Evolutionary conservation across 2,329 filamentous ascomycete species (phyloP), one percentile per base, ranked within the genome.

Genomic region (Botryotinia calthae): DNA sequence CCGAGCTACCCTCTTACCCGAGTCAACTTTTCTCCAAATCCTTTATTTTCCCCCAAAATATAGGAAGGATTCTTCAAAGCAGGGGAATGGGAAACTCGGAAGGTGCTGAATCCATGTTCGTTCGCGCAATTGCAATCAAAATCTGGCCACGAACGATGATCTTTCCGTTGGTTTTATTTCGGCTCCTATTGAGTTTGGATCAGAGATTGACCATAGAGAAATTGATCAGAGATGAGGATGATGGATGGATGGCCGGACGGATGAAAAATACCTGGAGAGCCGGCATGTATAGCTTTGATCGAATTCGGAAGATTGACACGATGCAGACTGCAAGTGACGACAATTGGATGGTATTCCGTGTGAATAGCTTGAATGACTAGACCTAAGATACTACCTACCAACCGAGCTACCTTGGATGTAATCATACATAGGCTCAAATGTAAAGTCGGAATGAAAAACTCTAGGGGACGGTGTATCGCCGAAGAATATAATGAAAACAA

Each of bases 61-160:
- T 20, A 63, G 44, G 54, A 40, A 42, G 42, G 31, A 51, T 70
- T 64, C 68, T 64, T 70, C 68, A 63, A 46, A 44, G 34, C 68
- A 70, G 68, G 68, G 68, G 68, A 64, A 64, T n/a, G 58, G 58
- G 40, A 62, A 70, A 56, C 22, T 34, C 37, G 58, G 67, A 62
- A 44, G 51, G 40, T 62, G 59, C 25, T 37, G 31, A 44, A 70
- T 46, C 67, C 67, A 70, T 70, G 67, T 70, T 46, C 28, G 18
- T 70, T 46, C 40, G 54, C 42, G 31, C 68, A 40, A 61, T 63
- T 59, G n/a, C 51, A 56, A 56, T 56, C 51, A 56, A 48, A 51
- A 51, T 51, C 56, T 63, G 25, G 58, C 42, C 61, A 42, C 44
- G 65, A n/a, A 28, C 40, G 48, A 31, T 42, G 65, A 40, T 54